Base-by-base conservation (phyloP, 1,284 basidiomycete genomes). In the Microbotryum lychnidis-dioicae region DNA sequence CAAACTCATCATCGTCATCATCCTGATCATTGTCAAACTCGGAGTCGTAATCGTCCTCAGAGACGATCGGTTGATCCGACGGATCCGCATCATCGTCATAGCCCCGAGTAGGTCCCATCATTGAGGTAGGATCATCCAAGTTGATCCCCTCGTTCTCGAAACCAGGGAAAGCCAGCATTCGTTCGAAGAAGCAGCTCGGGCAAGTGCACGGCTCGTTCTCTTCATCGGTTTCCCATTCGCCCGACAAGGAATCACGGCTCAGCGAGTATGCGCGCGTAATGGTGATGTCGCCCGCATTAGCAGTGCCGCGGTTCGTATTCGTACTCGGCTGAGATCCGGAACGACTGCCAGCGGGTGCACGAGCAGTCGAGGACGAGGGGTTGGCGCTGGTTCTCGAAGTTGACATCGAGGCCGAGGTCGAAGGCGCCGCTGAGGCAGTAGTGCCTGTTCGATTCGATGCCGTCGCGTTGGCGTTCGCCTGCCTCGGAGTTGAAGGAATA, bases 1-100 rank as follows among this genome's bases (percentile, higher is more conserved):
- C 46, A 23, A 20, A 7, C 21, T 29, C 51, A 20, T 27, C 50
- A 20, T 58, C 54, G 12, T 58, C 48, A 42, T 59, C 65, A n/a
- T 52, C 37, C 7, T 60, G 58, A 12, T 58, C n/a, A 14, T 52
- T 52, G 3, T 52, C 56, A 20, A 61, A 54, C 10, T 59, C 47
- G n/a, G 14, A 20, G 18, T 57, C 60, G 16, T 61, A 53, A 12
- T 60, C 61, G 16, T 53, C 50, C 8, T 44, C 53, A 6, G 27
- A 25, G 7, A 37, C 29, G 14, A 29, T 50, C 33, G 31, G 31
- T 31, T 7, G 31, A 31, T 31, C 9, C 31, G 9, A 31, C 31
- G 31, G 31, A 31, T 31, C 9, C 10, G 25, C 25, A 25, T n/a
- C 45, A 10, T 51, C 56, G 37, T 57, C 23, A 23, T 60, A 29